Conservation (phyloP, 1,284 basidiomycete species). For the Mycosarcoma maydis region DNA sequence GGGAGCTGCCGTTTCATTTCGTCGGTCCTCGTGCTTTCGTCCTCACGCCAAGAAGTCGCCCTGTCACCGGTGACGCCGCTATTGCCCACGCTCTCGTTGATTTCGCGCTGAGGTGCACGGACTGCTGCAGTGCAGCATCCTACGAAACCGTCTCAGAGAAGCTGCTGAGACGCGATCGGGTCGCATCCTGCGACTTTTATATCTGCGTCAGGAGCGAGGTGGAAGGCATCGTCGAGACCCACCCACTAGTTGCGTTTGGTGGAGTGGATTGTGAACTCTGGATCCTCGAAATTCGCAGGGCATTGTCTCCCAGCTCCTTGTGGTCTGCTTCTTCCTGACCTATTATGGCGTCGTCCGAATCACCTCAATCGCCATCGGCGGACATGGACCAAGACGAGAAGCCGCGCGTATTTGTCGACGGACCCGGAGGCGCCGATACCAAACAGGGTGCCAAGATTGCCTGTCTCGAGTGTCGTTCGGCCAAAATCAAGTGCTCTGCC, state of each 20-base stretch:
- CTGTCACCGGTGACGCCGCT: not conserved
- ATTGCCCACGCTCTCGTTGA: too few relatives aligned
- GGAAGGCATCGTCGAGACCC: too few relatives aligned
- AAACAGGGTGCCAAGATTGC: conserved; percentile 58
- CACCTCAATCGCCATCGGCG: conserved; percentile 14
- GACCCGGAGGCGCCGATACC: conserved; percentile 55
- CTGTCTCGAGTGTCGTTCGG: conserved; percentile 55
- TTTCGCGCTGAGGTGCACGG: too few relatives aligned
- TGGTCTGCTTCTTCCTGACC: not conserved
- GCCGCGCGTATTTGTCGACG: conserved; percentile 55
- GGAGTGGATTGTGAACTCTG: too few relatives aligned
- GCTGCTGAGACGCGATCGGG: too few relatives aligned
- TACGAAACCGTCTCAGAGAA: too few relatives aligned
- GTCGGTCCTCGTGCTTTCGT: not conserved
- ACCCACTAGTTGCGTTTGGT: too few relatives aligned
- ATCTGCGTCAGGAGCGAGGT: too few relatives aligned
- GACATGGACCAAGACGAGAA: conserved; percentile 39
- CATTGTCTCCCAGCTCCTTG: too few relatives aligned
- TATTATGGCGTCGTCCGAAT: conserved; percentile 30
- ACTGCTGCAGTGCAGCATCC: too few relatives aligned
- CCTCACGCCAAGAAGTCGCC: not conserved
- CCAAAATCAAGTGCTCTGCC: conserved; percentile 58
- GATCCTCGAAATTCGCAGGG: too few relatives aligned
- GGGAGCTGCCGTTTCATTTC: not conserved
- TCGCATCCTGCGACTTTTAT: too few relatives aligned